Conservation (phyloP, 192 early-diverging fungal species). For the Backusella circina region DNA sequence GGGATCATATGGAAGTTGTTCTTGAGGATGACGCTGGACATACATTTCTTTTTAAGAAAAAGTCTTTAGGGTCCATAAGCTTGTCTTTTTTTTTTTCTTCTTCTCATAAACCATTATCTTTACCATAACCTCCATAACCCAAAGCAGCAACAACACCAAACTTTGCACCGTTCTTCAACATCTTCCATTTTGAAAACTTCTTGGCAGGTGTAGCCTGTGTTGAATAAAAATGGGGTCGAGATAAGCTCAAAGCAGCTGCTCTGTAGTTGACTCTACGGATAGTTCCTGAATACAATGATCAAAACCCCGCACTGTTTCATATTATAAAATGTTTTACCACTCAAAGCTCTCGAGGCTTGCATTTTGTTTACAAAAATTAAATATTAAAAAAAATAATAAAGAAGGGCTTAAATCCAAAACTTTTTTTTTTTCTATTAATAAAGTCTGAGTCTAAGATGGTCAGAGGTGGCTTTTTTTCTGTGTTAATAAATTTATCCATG, state of each 20-base stretch:
- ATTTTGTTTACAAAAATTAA: neutral
- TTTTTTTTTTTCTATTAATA: neutral
- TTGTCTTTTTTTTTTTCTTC: neutral
- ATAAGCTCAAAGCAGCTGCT: neutral
- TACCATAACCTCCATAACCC: slow-evolving; percentile 11
- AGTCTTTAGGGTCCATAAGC: neutral
- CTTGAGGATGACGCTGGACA: slow-evolving; percentile 34
- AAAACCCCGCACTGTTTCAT: neutral
- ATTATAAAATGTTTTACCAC: neutral
- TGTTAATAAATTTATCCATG: no score
- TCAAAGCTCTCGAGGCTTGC: neutral
- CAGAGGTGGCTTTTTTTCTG: neutral
- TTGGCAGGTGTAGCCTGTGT: neutral
- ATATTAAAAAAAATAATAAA: neutral
- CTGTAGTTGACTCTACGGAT: neutral
- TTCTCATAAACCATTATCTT: neutral
- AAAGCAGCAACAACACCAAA: slow-evolving; percentile 18
- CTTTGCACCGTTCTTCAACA: neutral
- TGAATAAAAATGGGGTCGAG: neutral
- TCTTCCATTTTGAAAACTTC: slow-evolving; percentile 13
- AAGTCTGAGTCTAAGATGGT: neutral
- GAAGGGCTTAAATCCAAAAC: neutral
- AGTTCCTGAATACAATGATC: neutral
- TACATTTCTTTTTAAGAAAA: slow-evolving; percentile 31
- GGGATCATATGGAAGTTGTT: slow-evolving; percentile 32